phyloP scores from a whole-genome alignment of 805 yeast genomes.

The Blastobotrys parvus region DNA sequence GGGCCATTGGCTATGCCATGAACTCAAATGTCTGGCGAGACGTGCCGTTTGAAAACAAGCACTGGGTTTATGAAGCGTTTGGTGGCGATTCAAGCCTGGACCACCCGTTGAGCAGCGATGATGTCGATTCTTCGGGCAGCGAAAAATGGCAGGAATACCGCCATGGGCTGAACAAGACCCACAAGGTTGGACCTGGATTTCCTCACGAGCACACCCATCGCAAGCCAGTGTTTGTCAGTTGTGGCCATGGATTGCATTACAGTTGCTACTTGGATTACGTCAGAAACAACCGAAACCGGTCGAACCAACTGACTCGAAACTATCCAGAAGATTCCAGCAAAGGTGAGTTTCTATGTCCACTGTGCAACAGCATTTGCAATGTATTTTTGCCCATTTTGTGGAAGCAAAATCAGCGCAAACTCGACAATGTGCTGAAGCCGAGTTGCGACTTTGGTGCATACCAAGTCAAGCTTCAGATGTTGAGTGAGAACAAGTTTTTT shows the following conservation, averaged over 20 bases:
- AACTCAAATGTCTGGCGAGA: conserved; percentile 52
- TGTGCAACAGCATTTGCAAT: conserved; percentile 82
- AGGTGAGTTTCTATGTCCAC: conserved; percentile 78
- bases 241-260: conserved; percentile 93
- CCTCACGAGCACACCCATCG: conserved; percentile 25
- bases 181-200: conserved; percentile 67
- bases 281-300: conserved; percentile 43
- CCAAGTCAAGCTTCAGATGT: conserved; percentile 23
- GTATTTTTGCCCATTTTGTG: conserved; percentile 72
- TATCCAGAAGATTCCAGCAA: conserved; percentile 65
- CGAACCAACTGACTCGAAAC: conserved; percentile 71
- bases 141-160: conserved; percentile 35
- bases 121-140: conserved; percentile 16
- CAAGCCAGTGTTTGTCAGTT: conserved; percentile 49
- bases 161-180: conserved; percentile 28
- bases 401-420: conserved; percentile 34
- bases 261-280: conserved; percentile 63
- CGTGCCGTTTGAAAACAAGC: conserved; percentile 53
- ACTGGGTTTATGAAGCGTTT: conserved; percentile 60
- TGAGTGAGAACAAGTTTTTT: conserved; percentile 15
- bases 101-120: conserved; percentile 10
- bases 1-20: conserved; percentile 57
- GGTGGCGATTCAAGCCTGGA: conserved; percentile 40
- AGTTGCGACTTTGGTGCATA: conserved; percentile 15
- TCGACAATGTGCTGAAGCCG: conserved; percentile 11